These are phyloP conservation scores for Rugonectria rugulosa DNA, from an alignment of 2,329 filamentous ascomycete genomes.

Conservation along the genomic window DNA sequence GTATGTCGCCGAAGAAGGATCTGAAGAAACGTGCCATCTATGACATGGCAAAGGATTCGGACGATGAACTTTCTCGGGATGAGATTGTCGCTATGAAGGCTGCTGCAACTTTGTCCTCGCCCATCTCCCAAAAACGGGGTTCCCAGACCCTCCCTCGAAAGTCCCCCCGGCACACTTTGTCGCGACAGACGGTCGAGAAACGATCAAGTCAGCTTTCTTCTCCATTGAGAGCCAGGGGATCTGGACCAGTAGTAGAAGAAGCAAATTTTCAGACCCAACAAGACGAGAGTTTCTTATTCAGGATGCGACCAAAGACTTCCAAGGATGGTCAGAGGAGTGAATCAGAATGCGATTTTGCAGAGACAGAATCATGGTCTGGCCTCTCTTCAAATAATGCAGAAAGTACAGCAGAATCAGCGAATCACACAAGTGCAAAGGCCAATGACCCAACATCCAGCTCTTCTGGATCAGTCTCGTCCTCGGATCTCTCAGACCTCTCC, in stretches of 20 bases:
- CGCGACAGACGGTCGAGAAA: constrained; percentile 14
- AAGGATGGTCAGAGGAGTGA: not conserved
- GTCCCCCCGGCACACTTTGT: constrained; percentile 11
- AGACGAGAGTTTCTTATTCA: constrained; percentile 46
- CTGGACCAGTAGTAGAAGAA: not conserved
- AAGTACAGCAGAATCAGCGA: not conserved
- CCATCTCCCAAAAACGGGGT: constrained; percentile 36
- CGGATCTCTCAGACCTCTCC: not conserved
- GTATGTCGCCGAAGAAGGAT: constrained; percentile 20
- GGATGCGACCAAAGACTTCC: constrained; percentile 25
- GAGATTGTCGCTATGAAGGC: constrained; percentile 23
- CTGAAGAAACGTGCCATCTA: constrained; percentile 4
- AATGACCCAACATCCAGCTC: not conserved
- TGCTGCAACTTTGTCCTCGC: constrained; percentile 37
- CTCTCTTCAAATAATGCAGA: constrained; percentile 19
- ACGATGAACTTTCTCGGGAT: constrained; percentile 27
- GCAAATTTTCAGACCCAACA: constrained; percentile 39
- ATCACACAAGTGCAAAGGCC: not conserved
- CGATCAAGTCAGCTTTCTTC: constrained; percentile 3
- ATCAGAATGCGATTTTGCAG: not conserved
- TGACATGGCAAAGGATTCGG: constrained; percentile 13
- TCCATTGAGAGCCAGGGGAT: not conserved
- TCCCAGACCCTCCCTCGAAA: constrained; percentile 9
- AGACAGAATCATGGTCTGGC: constrained; percentile 30
- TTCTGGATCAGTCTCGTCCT: not conserved